A percentile compares a stretch with the other conserved stretches of the same genome.
These are phyloP conservation scores for Protea cynaroides DNA, from an alignment of 164 flowering plant genomes.

Conservation along the genomic window DNA sequence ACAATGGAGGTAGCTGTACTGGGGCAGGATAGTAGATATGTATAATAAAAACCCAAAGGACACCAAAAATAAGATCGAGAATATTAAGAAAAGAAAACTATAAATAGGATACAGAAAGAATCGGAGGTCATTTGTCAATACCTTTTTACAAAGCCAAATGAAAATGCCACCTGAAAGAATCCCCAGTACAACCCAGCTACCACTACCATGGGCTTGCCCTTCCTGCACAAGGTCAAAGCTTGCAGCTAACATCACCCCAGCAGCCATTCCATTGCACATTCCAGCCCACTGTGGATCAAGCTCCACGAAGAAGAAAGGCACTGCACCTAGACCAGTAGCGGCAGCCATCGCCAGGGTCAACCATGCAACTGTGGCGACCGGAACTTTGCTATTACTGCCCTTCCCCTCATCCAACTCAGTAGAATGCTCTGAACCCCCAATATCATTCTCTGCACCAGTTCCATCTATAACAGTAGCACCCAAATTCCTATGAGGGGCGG, in stretches of 20 bases:
- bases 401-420: constrained; percentile 28
- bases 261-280: constrained; percentile 96
- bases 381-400: constrained; percentile 47
- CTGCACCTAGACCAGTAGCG: constrained; percentile 94
- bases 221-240: constrained; percentile 98
- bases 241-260: constrained; percentile 99
- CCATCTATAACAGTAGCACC: constrained; percentile 58
- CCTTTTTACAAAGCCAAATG: constrained; percentile 96
- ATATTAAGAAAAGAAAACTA: too few relatives aligned
- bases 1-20: neutral
- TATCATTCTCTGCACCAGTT: constrained; percentile 38
- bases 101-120: constrained; percentile 3
- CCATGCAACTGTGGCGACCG: constrained; percentile 79
- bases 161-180: constrained; percentile 81
- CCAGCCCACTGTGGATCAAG: constrained; percentile 98
- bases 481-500: constrained; percentile 61
- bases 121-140: constrained; percentile 17
- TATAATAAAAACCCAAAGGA: neutral
- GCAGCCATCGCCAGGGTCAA: constrained; percentile 94
- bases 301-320: constrained; percentile 97
- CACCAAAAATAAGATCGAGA: too few relatives aligned
- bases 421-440: constrained; percentile 22
- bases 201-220: constrained; percentile 85
- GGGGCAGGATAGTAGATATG: neutral
- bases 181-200: constrained; percentile 88